A percentile compares a stretch with the other conserved stretches of the same genome.
Evolutionary conservation across 1,284 basidiomycete genomes (phyloP).

Genomic region (Puccinia novopanici): DNA sequence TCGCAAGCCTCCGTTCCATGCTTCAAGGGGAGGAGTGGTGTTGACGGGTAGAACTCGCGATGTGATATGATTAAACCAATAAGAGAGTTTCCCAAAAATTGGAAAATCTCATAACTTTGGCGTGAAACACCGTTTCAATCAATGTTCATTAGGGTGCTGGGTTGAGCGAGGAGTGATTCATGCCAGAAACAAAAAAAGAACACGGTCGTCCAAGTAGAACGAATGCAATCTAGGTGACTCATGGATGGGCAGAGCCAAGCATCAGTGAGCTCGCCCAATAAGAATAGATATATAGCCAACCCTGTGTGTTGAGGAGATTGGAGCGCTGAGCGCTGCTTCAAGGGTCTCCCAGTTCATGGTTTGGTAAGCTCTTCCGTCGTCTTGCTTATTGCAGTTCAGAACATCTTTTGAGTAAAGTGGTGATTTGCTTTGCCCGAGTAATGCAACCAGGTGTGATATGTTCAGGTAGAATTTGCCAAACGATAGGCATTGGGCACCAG

Average conservation of each 20-base stretch:
- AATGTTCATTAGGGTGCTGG: not conserved
- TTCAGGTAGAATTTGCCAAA: conserved; percentile 35
- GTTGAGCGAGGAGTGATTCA: not conserved
- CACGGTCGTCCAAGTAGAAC: not conserved
- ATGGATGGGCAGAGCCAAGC: conserved; percentile 22
- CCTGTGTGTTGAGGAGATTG: not conserved
- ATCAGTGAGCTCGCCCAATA: conserved; percentile 19
- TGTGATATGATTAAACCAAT: conserved; percentile 20
- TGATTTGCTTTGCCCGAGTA: not conserved
- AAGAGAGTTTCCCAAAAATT: conserved; percentile 8
- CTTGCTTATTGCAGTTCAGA: conserved; percentile 18
- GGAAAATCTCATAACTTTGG: conserved; percentile 22
- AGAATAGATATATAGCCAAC: conserved; percentile 15
- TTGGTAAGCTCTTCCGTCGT: not conserved
- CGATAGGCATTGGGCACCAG: not conserved
- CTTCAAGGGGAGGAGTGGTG: conserved; percentile 24
- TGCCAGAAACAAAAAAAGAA: conserved; percentile 31
- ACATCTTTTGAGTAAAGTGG: not conserved
- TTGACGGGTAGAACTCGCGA: not conserved
- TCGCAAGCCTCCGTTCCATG: conserved; percentile 23
- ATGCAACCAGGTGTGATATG: not conserved
- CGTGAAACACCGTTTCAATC: conserved; percentile 20
- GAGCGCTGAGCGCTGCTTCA: not conserved
- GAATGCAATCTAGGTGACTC: conserved; percentile 13
- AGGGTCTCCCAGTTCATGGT: conserved; percentile 10